Evolutionary conservation across 2,329 filamentous ascomycete species (phyloP).

Genomic region (Cladosporium sp.): DNA sequence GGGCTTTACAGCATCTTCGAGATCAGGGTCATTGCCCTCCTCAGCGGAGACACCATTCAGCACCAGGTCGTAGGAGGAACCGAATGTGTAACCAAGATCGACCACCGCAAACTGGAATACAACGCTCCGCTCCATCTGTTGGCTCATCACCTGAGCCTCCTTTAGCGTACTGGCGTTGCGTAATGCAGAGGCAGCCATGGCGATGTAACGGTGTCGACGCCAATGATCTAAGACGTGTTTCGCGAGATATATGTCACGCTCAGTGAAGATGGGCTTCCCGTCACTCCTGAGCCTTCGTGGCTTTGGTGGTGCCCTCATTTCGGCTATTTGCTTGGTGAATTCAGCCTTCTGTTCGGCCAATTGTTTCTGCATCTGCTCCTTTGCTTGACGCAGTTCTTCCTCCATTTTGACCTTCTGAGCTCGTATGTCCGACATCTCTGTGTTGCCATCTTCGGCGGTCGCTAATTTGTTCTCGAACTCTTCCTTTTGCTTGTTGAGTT

Average conservation of each 20-base stretch:
- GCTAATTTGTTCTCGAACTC: slow-evolving; percentile 76
- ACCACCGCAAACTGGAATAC: slow-evolving; percentile 94
- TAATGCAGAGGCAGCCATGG: slow-evolving; percentile 87
- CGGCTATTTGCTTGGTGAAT: slow-evolving; percentile 79
- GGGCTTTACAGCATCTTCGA: slow-evolving; percentile 80
- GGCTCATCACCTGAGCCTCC: slow-evolving; percentile 96
- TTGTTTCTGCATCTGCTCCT: slow-evolving; percentile 84
- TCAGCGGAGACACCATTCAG: slow-evolving; percentile 85
- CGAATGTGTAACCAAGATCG: slow-evolving; percentile 80
- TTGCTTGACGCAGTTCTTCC: slow-evolving; percentile 69
- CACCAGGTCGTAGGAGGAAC: slow-evolving; percentile 94
- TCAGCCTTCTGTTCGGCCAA: slow-evolving; percentile 77
- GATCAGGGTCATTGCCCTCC: slow-evolving; percentile 63
- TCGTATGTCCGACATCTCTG: slow-evolving; percentile 78
- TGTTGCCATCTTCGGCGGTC: slow-evolving; percentile 66
- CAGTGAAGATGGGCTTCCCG: slow-evolving; percentile 58
- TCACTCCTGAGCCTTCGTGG: slow-evolving; percentile 19
- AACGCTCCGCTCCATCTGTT: slow-evolving; percentile 87
- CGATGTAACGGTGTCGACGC: slow-evolving; percentile 80
- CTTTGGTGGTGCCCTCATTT: slow-evolving; percentile 49
- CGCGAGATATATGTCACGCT: slow-evolving; percentile 68
- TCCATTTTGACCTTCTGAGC: slow-evolving; percentile 84
- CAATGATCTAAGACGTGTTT: slow-evolving; percentile 67
- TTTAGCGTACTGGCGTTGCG: slow-evolving; percentile 85
- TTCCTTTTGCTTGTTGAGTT: slow-evolving; percentile 79